phyloP scores from a whole-genome alignment of 1,284 basidiomycete species.

The Omphalotus olearius region DNA sequence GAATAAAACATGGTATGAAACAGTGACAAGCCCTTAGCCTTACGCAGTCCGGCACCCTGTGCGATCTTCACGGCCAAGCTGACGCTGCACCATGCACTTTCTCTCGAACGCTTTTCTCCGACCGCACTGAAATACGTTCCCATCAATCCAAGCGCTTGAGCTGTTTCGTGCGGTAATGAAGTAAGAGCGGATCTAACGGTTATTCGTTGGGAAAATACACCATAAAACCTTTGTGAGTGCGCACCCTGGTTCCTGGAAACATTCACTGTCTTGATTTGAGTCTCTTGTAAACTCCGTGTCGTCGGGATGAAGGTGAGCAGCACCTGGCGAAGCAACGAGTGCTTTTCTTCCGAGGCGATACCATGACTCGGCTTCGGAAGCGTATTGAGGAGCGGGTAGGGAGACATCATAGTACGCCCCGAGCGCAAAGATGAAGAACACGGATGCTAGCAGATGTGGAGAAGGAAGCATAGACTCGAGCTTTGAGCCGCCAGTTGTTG shows the following conservation, averaged over 20 bases:
- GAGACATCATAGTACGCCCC: conserved; percentile 49
- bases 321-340: neutral
- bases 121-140: conserved; percentile 45
- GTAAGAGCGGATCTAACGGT: too few species aligned
- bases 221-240: too few species aligned
- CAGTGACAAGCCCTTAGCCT: conserved; percentile 17
- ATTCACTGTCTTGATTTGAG: too few species aligned
- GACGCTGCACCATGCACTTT: conserved; percentile 47
- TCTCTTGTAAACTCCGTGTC: too few species aligned
- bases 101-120: conserved; percentile 39
- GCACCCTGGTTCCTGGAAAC: too few species aligned
- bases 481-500: neutral
- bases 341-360: conserved; percentile 8
- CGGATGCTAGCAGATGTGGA: conserved; percentile 42
- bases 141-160: conserved; percentile 50
- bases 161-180: conserved; percentile 30
- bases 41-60: conserved; percentile 33
- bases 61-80: conserved; percentile 43
- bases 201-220: too few species aligned
- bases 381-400: conserved; percentile 18
- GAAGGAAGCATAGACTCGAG: conserved; percentile 6
- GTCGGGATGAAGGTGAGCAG: too few species aligned
- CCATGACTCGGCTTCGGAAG: conserved; percentile 9
- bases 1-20: neutral
- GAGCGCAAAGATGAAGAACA: conserved; percentile 49